Evolutionary conservation across 805 yeast genomes (phyloP).

Genomic region (Candida morakotiae): DNA sequence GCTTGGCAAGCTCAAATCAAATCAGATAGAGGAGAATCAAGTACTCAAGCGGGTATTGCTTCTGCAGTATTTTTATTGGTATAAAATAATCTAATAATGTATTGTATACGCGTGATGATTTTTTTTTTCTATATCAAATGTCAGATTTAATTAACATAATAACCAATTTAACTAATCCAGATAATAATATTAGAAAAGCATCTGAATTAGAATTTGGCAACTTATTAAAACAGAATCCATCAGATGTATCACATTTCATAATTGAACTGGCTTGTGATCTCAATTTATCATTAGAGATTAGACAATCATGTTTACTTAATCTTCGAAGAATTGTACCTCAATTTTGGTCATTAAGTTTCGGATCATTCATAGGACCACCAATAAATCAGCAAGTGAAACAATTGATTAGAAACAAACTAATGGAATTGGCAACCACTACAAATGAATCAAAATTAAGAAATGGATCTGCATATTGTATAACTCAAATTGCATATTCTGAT

Average conservation of each 20-base stretch:
- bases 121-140: too few relatives aligned
- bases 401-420: slow-evolving; percentile 45
- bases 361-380: slow-evolving; percentile 66
- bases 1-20: slow-evolving; percentile 31
- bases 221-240: slow-evolving; percentile 45
- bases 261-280: slow-evolving; percentile 36
- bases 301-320: slow-evolving; percentile 66
- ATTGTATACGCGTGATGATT: too few relatives aligned
- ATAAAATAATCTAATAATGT: slow-evolving; percentile 47
- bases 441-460: slow-evolving; percentile 58
- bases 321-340: slow-evolving; percentile 64
- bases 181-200: slow-evolving; percentile 46
- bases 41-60: slow-evolving; percentile 38
- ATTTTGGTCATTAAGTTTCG: slow-evolving; percentile 83
- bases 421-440: slow-evolving; percentile 41
- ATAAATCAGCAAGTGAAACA: slow-evolving; percentile 50
- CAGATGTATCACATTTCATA: slow-evolving; percentile 40
- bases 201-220: slow-evolving; percentile 51
- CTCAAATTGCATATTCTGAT: slow-evolving; percentile 83
- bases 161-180: slow-evolving; percentile 34
- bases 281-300: slow-evolving; percentile 26
- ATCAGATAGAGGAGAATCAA: slow-evolving; percentile 15
- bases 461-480: slow-evolving; percentile 69
- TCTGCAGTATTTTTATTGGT: slow-evolving; percentile 61
- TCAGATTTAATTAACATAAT: slow-evolving; percentile 2